Conservation (phyloP, 345 rosid genomes). For the Arabis alpina region DNA sequence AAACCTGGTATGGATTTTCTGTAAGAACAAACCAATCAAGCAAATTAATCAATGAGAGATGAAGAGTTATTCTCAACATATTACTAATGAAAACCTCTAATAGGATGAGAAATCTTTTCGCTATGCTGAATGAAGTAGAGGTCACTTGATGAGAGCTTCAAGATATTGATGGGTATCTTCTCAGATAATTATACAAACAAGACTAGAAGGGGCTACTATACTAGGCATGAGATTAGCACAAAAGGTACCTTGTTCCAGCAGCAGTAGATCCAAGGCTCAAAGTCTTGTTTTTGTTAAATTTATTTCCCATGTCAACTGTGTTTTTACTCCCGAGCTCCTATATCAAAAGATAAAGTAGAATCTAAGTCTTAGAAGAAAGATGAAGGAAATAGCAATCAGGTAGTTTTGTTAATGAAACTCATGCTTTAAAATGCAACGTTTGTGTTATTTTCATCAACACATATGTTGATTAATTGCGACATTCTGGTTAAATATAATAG, state of each 20-base stretch:
- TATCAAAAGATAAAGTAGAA: not conserved
- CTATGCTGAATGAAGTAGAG: no score
- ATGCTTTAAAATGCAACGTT: constrained; percentile 11
- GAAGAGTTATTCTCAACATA: constrained; percentile 26
- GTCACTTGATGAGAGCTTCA: no score
- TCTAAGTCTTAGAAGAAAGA: constrained; percentile 27
- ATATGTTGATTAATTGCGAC: not conserved
- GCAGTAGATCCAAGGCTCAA: constrained; percentile 43
- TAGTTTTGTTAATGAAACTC: not conserved
- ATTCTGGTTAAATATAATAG: not conserved
- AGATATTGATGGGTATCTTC: no score
- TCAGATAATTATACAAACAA: not conserved
- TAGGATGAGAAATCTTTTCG: no score
- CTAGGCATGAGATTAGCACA: constrained; percentile 23
- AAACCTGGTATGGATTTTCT: constrained; percentile 39
- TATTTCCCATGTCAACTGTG: constrained; percentile 37
- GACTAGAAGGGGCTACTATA: constrained; percentile 7
- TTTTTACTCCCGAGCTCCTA: constrained; percentile 54
- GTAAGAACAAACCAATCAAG: constrained; percentile 26
- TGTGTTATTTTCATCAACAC: constrained; percentile 1
- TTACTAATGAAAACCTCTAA: not conserved
- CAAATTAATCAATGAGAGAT: constrained; percentile 19
- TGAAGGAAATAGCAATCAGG: constrained; percentile 11
- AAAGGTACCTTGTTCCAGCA: constrained; percentile 52
- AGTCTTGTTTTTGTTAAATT: constrained; percentile 45